phyloP scores from a whole-genome alignment of 106 monocot genomes.

The Posidonia australis region DNA sequence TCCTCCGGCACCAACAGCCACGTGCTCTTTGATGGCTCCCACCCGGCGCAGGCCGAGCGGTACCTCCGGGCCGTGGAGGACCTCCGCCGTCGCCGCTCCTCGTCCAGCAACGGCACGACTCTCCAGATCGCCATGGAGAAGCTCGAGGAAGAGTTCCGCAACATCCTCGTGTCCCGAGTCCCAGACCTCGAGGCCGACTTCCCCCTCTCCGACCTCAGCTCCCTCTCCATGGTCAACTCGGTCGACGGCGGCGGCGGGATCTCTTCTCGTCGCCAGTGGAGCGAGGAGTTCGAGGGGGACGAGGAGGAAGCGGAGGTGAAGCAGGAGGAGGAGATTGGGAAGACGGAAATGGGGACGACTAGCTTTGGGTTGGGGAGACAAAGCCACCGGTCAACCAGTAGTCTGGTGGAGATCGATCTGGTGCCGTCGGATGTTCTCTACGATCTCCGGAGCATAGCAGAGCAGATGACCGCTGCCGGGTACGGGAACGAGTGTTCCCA shows the following conservation, averaged over 20 bases:
- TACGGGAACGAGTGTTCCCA: constrained; percentile 58
- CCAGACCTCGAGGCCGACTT: constrained; percentile 39
- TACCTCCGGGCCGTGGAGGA: constrained; percentile 37
- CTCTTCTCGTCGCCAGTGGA: not conserved
- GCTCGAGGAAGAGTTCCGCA: constrained; percentile 81
- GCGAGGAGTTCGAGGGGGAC: not conserved
- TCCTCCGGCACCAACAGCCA: not conserved
- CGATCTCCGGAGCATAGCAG: constrained; percentile 54
- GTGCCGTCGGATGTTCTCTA: constrained; percentile 38
- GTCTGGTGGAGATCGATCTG: constrained; percentile 57
- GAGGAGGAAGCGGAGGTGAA: constrained; percentile 1
- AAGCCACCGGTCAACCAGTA: not conserved
- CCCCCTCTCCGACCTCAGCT: constrained; percentile 36
- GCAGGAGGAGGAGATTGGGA: not conserved
- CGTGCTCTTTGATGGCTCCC: constrained; percentile 14
- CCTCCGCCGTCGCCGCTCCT: constrained; percentile 23
- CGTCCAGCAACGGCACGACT: constrained; percentile 9
- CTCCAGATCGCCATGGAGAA: constrained; percentile 64
- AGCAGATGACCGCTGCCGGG: constrained; percentile 46
- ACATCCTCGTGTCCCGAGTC: constrained; percentile 42
- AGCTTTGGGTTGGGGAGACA: not conserved
- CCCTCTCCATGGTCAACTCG: constrained; percentile 25
- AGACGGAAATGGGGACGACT: not conserved
- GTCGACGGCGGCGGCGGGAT: too few species aligned
- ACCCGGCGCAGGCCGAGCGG: constrained; percentile 25